phyloP scores from a whole-genome alignment of 345 rosid species.

The Eucalyptus sp. region DNA sequence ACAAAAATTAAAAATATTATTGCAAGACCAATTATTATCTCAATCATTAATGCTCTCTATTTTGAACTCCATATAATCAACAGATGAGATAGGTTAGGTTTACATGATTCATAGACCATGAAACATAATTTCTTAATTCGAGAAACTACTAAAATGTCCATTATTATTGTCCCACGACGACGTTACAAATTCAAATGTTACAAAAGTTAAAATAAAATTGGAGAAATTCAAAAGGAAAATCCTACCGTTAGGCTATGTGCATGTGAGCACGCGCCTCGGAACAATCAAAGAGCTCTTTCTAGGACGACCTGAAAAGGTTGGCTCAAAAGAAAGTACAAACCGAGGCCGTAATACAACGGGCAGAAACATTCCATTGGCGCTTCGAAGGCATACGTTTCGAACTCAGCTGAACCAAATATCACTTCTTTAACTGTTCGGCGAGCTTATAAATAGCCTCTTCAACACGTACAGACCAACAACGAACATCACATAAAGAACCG shows the following conservation, averaged over 20 bases:
- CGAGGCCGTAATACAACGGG: not conserved
- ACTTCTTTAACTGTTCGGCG: not conserved
- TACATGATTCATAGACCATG: not conserved
- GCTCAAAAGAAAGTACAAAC: not conserved
- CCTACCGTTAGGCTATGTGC: not conserved
- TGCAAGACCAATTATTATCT: not conserved
- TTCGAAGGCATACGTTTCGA: not conserved
- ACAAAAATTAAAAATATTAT: not conserved
- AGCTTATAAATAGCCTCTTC: not conserved
- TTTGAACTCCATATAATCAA: not conserved
- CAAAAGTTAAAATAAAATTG: not conserved
- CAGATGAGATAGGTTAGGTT: rapidly evolving
- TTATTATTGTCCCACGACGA: not conserved
- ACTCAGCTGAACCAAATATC: not conserved
- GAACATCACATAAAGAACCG: not conserved
- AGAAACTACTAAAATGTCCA: not conserved
- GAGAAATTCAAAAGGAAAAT: not conserved
- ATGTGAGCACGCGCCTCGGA: not conserved
- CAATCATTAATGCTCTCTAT: not conserved
- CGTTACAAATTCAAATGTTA: not conserved
- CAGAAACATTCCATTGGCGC: not conserved
- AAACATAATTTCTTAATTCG: not conserved
- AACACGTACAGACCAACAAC: not conserved
- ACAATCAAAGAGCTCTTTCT: not conserved
- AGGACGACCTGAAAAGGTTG: not conserved